Base-by-base conservation (phyloP, 305 asterid genomes). In the Solanum chacoense region DNA sequence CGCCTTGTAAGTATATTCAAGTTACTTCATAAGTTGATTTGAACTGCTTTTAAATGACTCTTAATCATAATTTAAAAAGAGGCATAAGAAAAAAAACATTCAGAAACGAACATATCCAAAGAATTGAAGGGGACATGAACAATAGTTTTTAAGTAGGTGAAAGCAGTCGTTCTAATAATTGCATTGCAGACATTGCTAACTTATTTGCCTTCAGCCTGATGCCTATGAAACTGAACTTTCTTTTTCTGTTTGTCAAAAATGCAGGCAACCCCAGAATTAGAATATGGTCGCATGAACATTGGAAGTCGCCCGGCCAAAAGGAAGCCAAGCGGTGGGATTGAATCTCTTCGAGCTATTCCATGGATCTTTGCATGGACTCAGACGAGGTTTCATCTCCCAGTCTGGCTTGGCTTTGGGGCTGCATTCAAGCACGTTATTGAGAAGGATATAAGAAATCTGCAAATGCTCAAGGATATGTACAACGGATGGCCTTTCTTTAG, bases 301-400 rank as follows among this genome's bases (percentile, higher is more conserved):
- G 99, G 99, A 65, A 96, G 99, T 89, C 98, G 98, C 87, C 99
- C 98, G 1, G 91, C 99, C 4, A 96, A 96, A 89, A 92, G 99
- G 88, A 96, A 96, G 85, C 97, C 98, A 7, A 96, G 98, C 74
- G 99, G 99, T 42, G 99, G 99, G 38, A 96, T 96, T 88, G 99
- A 96, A 93, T 96, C 99, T 10, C 97, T 96, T 29, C 91, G 99
- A 87, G 99, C 98, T 63, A 96, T 96, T 91, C 99, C 99, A 26
- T 96, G 98, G 99, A 96, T 96, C 91, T 96, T 96, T 87, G 99
- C 99, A 34, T 96, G 99, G 99, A 96, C 99, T 3, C 99, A 96
- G 88, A 96, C 99, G 8, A 94, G 99, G 84, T 96, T 96, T 80
- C 99, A 96, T 91, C 98, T 96, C 40, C 99, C 99, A 0, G 99